Conservation (phyloP, 176 grass and related monocot genomes). For the Oryza officinalis region DNA sequence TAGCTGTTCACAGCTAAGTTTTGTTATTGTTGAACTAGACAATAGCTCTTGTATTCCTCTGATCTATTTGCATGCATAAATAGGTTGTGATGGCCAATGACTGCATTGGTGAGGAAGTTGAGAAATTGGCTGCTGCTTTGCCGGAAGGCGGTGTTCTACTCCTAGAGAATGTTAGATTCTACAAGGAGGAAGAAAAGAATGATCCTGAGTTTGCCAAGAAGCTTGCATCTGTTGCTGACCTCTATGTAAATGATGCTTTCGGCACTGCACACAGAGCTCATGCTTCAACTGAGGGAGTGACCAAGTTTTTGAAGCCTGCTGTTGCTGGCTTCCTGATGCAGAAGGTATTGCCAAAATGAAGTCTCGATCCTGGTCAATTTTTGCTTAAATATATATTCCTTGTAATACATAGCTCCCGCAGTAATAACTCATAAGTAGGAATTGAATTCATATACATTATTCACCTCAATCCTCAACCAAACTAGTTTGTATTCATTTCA, state of each 20-base stretch:
- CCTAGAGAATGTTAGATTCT: slow-evolving; percentile 93
- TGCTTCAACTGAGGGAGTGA: slow-evolving; percentile 91
- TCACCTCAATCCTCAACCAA: neutral
- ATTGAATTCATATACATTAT: neutral
- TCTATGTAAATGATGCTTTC: slow-evolving; percentile 96
- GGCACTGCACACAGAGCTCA: slow-evolving; percentile 90
- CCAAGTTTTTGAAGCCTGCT: slow-evolving; percentile 85
- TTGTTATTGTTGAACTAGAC: neutral
- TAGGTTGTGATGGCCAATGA: slow-evolving; percentile 94
- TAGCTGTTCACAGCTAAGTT: neutral
- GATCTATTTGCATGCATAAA: neutral
- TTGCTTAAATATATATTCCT: neutral
- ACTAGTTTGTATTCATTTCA: neutral
- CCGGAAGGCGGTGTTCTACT: slow-evolving; percentile 89
- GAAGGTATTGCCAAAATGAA: slow-evolving; percentile 56
- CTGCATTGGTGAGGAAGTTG: slow-evolving; percentile 88
- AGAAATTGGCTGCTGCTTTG: slow-evolving; percentile 66
- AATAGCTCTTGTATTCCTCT: neutral
- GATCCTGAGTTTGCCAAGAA: slow-evolving; percentile 95
- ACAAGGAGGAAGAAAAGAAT: slow-evolving; percentile 98
- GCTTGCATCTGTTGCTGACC: slow-evolving; percentile 83
- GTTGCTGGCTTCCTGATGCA: slow-evolving; percentile 99
- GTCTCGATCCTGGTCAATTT: neutral
- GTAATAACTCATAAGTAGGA: neutral
- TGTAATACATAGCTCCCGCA: neutral